phyloP scores from a whole-genome alignment of 179 eudicot species.

The Spergularia azorica region DNA sequence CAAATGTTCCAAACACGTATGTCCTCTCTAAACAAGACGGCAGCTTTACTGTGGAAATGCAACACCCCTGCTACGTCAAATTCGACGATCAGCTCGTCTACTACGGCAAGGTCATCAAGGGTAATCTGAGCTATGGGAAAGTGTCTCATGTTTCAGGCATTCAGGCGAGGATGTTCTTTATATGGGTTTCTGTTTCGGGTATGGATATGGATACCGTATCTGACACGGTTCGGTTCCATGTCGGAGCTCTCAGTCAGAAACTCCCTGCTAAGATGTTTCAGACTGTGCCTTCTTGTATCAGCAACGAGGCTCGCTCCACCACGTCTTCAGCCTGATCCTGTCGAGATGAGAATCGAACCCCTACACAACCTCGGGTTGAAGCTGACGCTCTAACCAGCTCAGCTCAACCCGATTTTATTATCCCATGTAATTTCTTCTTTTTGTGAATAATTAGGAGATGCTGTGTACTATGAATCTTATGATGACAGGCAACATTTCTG shows the following conservation, averaged over 20 bases:
- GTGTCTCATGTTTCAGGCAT: constrained; percentile 57
- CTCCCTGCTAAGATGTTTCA: constrained; percentile 50
- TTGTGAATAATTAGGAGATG: not conserved
- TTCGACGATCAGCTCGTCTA: constrained; percentile 60
- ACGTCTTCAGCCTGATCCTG: not conserved
- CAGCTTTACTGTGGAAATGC: constrained; percentile 36
- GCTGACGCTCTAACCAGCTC: too few relatives aligned
- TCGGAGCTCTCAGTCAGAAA: constrained; percentile 50
- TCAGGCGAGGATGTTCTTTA: constrained; percentile 55
- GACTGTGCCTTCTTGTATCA: constrained; percentile 44
- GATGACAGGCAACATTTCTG: not conserved
- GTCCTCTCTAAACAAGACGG: constrained; percentile 44
- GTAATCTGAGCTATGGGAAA: constrained; percentile 46
- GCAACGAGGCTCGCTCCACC: constrained; percentile 11
- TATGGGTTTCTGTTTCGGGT: constrained; percentile 58
- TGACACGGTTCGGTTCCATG: constrained; percentile 52
- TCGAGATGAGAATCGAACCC: too few relatives aligned
- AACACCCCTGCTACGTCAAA: constrained; percentile 47
- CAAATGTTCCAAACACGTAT: constrained; percentile 44
- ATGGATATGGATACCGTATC: constrained; percentile 41
- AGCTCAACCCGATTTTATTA: not conserved
- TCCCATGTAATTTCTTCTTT: not conserved
- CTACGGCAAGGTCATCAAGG: constrained; percentile 41
- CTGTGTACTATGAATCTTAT: too few relatives aligned
- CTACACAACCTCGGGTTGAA: not conserved